Evolutionary conservation across 495 filamentous ascomycete genomes (phyloP), one percentile per base, ranked within the genome.

Genomic region (Neurospora tetrasperma): DNA sequence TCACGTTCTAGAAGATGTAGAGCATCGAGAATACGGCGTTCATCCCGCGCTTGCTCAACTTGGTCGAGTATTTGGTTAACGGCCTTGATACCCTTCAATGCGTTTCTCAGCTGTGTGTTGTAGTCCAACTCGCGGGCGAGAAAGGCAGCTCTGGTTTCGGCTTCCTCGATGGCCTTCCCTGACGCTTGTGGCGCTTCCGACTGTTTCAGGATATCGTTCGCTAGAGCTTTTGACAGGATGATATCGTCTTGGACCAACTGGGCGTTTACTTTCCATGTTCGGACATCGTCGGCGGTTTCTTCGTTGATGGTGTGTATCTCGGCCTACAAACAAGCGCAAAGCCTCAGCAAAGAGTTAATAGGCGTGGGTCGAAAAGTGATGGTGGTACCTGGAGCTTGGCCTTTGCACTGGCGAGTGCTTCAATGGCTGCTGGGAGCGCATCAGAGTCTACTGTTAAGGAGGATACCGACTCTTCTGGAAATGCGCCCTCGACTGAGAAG

Each of bases 181-280:
- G 92, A 83, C 11, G 87, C 83, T 54, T 88, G 84, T 4, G 89
- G 90, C 6, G 88, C 85, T 76, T 93, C 89, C 72, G 93, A 89
- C 72, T 91, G 84, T 71, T 88, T 86, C 10, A 93, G 87, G 68
- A 98, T 96, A 66, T 91, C 88, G 70, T 88, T 89, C 20, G 94
- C 93, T 39, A 90, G 89, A 11, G 85, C 84, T 74, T 90, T 88
- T 20, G 93, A 92, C 42, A 86, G 85, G 75, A 92, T 86, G 73
- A 98, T 92, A 75, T 97, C 94, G 41, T 87, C 85, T 77, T 93
- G 91, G n/a, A 97, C 88, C 70, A 91, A 88, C 79, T 91, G 91
- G 42, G 94, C 93, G 79, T 94, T 92, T 27, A 85, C 80, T 71
- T 96, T 91, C 94, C 94, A 98, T 73, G 89, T 85, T 77, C 93